Conservation (phyloP, 345 rosid genomes). For the Gossypium herbaceum region DNA sequence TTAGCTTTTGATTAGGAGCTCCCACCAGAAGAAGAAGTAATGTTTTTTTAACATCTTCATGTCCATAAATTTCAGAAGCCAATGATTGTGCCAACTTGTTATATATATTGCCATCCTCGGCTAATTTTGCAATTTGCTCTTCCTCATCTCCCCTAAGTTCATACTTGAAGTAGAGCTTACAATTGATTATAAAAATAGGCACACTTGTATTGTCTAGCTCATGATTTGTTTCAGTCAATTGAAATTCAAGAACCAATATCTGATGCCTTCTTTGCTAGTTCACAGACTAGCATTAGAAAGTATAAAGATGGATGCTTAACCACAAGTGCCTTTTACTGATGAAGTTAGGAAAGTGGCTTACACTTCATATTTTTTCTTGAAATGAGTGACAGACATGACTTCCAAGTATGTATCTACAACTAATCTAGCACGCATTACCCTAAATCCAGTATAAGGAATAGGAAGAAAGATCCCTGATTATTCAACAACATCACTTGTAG, state of each 20-base stretch:
- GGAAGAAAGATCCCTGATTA: slow-evolving; percentile 96
- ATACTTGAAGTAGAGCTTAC: slow-evolving; percentile 48
- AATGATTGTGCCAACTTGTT: slow-evolving; percentile 81
- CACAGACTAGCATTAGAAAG: slow-evolving; percentile 4
- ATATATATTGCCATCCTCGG: slow-evolving; percentile 96
- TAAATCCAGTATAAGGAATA: slow-evolving; percentile 86
- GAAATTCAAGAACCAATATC: not conserved
- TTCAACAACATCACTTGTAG: slow-evolving; percentile 96
- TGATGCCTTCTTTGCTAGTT: not conserved
- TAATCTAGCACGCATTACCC: slow-evolving; percentile 94
- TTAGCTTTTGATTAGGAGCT: slow-evolving; percentile 88
- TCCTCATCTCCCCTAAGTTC: slow-evolving; percentile 84
- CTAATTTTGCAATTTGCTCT: slow-evolving; percentile 74
- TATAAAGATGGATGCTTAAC: not conserved
- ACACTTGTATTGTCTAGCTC: not conserved
- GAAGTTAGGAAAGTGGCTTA: slow-evolving; percentile 35
- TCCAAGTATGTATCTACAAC: slow-evolving; percentile 95
- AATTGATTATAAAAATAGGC: not conserved
- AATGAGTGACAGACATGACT: slow-evolving; percentile 82
- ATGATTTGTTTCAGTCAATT: not conserved
- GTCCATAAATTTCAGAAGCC: slow-evolving; percentile 98
- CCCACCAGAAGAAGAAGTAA: slow-evolving; percentile 94
- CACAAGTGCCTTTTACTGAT: not conserved
- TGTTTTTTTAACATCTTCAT: slow-evolving; percentile 93
- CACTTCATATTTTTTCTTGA: slow-evolving; percentile 97